Base-by-base conservation (phyloP, 176 grass and related monocot species). In the Stipa capillata region DNA sequence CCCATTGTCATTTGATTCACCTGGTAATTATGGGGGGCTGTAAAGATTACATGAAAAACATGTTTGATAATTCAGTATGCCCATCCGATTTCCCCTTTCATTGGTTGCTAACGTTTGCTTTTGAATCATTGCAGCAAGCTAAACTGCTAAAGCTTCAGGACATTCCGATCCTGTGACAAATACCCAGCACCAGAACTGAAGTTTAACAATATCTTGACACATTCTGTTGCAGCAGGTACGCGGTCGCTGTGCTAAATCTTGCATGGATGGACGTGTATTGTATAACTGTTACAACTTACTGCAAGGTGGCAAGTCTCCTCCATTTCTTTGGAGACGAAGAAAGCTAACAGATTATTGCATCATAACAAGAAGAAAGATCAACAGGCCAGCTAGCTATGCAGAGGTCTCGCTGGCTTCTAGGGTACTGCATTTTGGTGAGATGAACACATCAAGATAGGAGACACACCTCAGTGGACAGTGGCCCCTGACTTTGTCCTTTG, bases 371-470 rank as follows among this genome's bases (percentile, higher is more conserved):
- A 25, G 7, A n/a, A 8, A 64, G 31, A 31, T 20, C 52, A 57
- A 18, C 31, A 49, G 25, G 25, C n/a, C 8, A 28, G 62, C 37
- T n/a, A 4, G 43, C 42, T 21, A 8, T 65, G 45, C 55, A 62
- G 69, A 66, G 37, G 35, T 51, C 9, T 18, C 25, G 60, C 3
- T 36, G 48, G 76, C 78, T 87, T 87, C 78, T 87, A 69, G 62
- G 61, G 61, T 51, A 87, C 71, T 61, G 41, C 62, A 69, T 76
- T 87, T 60, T 70, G 78, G 71, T 87, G 85, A 61, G 52, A 76
- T 1, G 52, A 69, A 48, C 72, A 87, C 78, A 61, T 76, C 85
- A 82, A 42, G 78, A 59, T 5, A 21, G 33, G 59, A 20, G 16
- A 10, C 24, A 50, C 58, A 80, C 21, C 63, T 81, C 69, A 15